Conservation (phyloP, 768 basidiomycete species). For the Mycena pura region DNA sequence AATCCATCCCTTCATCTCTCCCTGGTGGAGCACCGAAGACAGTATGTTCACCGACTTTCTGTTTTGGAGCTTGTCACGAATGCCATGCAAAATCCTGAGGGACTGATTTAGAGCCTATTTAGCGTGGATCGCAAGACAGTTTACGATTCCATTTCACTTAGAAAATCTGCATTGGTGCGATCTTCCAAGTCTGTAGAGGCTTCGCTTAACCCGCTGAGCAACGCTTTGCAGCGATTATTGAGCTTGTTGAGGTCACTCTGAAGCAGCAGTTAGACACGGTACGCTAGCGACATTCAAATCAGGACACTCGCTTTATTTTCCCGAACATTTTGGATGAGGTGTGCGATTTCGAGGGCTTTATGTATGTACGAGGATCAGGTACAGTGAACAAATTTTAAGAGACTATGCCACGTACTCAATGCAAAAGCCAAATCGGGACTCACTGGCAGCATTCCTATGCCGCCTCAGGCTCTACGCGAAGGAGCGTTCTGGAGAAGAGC, state of each 20-base stretch:
- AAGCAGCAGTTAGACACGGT: neutral
- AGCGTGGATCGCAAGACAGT: neutral
- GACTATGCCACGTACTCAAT: neutral
- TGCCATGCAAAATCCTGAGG: neutral
- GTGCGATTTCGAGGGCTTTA: neutral
- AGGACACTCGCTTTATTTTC: neutral
- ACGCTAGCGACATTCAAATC: no score
- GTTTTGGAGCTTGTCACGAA: neutral
- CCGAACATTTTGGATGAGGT: neutral
- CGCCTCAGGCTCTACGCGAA: no score
- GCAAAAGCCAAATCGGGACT: neutral
- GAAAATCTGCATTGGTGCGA: neutral
- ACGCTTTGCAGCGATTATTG: neutral
- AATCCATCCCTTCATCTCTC: neutral
- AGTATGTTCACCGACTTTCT: neutral
- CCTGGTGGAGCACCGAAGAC: neutral
- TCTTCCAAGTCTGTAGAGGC: neutral
- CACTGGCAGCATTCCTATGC: no score
- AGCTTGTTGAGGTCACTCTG: neutral
- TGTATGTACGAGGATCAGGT: no score
- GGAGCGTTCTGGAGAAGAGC: no score
- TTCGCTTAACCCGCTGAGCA: neutral
- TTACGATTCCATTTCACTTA: neutral
- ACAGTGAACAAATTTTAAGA: neutral
- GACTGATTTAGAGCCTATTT: neutral